These are phyloP conservation scores for Colletotrichum acutatum DNA, from an alignment of 2,329 filamentous ascomycete genomes.

Conservation along the genomic window DNA sequence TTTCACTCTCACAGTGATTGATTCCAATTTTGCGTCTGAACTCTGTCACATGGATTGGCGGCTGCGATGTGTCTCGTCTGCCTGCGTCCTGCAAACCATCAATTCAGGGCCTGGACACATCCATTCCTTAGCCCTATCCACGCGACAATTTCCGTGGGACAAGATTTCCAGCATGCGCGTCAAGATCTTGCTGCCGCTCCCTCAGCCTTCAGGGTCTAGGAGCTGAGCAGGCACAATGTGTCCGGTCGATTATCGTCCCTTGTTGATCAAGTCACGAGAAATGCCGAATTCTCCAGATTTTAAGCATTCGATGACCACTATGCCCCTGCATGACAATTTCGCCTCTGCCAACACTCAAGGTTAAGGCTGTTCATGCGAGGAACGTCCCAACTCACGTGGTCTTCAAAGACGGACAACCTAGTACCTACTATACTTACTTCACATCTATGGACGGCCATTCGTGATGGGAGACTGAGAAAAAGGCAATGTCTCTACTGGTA, in stretches of 20 bases:
- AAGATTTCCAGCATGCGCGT: not conserved
- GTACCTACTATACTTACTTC: not conserved
- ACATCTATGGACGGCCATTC: not conserved
- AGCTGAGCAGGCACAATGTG: not conserved
- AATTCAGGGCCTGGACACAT: conserved; percentile 1
- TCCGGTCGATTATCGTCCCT: conserved; percentile 6
- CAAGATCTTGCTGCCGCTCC: not conserved
- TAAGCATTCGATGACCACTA: conserved; percentile 1
- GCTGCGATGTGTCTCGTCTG: conserved; percentile 12
- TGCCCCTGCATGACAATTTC: not conserved
- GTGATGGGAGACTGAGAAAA: not conserved
- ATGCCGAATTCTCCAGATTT: conserved; percentile 15
- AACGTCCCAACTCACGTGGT: not conserved
- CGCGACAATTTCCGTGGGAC: not conserved
- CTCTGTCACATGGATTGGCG: not conserved
- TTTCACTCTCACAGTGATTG: conserved; percentile 2
- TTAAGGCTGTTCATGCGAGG: not conserved
- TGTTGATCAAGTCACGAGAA: not conserved
- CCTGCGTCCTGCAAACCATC: not conserved
- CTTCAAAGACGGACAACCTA: not conserved
- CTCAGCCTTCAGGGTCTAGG: not conserved
- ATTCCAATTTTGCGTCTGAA: not conserved
- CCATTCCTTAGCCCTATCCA: not conserved
- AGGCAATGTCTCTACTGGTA: not conserved
- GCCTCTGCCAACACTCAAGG: not conserved